Conservation (phyloP, 805 yeast genomes). For the Sporopachydermia quercuum region DNA sequence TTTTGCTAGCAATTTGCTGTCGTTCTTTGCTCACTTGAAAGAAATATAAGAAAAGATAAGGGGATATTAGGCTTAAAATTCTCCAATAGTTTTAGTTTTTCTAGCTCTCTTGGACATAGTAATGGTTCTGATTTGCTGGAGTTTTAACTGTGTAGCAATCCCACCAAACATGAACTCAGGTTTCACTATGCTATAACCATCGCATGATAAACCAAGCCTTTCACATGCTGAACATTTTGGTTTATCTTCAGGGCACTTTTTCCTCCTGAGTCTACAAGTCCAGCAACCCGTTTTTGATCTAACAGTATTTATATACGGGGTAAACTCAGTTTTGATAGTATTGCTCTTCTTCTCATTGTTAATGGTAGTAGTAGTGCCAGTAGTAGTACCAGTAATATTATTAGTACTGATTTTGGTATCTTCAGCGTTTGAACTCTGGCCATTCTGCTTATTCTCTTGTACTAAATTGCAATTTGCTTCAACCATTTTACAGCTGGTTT, state of each 20-base stretch:
- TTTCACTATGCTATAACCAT: conserved; percentile 32
- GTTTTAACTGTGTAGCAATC: conserved; percentile 26
- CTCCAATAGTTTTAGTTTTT: too few species aligned
- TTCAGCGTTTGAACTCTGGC: too few species aligned
- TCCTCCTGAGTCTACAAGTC: conserved; percentile 64
- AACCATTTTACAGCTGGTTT: too few species aligned
- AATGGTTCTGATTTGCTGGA: conserved; percentile 32
- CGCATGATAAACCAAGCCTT: conserved; percentile 42
- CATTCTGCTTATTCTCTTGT: too few species aligned
- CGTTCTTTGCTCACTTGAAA: too few species aligned
- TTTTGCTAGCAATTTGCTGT: too few species aligned
- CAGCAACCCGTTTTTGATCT: conserved; percentile 56
- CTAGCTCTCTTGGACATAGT: conserved; percentile 22
- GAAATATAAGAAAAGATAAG: too few species aligned
- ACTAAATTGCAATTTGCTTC: too few species aligned
- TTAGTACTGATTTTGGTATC: conserved; percentile 2
- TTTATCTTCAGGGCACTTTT: conserved; percentile 52
- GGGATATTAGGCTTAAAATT: too few species aligned
- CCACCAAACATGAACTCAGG: conserved; percentile 41
- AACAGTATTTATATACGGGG: too few species aligned
- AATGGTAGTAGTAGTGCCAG: conserved; percentile 1
- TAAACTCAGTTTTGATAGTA: conserved; percentile 8
- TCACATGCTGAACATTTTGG: conserved; percentile 48
- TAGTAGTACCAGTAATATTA: conserved; percentile 2
- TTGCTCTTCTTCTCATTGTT: conserved; percentile 1